These are phyloP conservation scores for Diversispora epigaea DNA, from an alignment of 192 early-diverging fungal species.

Conservation along the genomic window DNA sequence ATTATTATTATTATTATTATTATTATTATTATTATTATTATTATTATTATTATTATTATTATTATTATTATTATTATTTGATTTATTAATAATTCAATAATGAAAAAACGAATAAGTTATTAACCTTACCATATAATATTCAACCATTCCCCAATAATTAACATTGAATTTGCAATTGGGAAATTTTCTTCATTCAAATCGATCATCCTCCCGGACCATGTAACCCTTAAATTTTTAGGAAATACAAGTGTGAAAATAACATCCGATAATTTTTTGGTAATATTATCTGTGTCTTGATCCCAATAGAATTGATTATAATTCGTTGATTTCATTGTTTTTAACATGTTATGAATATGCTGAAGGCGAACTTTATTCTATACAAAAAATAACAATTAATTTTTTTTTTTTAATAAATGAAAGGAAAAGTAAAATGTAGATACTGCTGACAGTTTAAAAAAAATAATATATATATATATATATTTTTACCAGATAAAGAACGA, in stretches of 20 bases:
- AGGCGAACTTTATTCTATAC: constrained; percentile 24
- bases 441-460: no score
- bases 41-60: no score
- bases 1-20: no score
- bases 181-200: constrained; percentile 13
- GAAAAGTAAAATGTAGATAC: no score
- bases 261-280: not conserved
- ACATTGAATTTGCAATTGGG: constrained; percentile 6
- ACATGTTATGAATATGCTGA: constrained; percentile 23
- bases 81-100: no score
- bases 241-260: not conserved
- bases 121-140: constrained; percentile 16
- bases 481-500: not conserved
- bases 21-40: no score
- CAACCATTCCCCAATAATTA: constrained; percentile 19
- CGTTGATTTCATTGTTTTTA: not conserved
- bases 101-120: no score
- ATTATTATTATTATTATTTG: no score
- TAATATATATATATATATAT: no score
- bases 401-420: no score
- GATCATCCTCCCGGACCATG: constrained; percentile 17
- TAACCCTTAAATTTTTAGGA: not conserved
- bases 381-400: not conserved
- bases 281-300: not conserved
- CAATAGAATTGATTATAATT: not conserved